Base-by-base conservation (phyloP, 805 yeast species). In the Zygotorulaspora sp. region DNA sequence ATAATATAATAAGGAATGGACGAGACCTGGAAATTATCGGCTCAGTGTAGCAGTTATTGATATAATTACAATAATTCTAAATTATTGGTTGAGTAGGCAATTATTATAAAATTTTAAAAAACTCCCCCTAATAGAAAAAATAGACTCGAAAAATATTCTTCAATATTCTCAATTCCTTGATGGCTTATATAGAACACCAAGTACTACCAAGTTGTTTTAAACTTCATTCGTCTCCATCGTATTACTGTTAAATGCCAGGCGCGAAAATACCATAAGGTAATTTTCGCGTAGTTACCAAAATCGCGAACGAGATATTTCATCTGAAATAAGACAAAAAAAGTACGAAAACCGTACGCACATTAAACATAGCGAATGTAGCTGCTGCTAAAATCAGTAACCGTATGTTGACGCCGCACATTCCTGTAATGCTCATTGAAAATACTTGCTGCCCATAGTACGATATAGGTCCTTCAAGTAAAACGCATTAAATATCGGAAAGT, bases 1-100 rank as follows among this genome's bases (percentile, higher is more conserved):
- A 25, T 9, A 28, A 13, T 25, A 28, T 31, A 14, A 20, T 35
- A 46, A 49, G 26, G 54, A 50, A 36, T 50, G 54, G 54, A 50
- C 54, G 54, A 50, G 54, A 50, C 54, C 50, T 28, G 32, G 35
- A 27, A 23, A 17, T 17, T 12, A 32, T 45, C 32, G 46, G 54
- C 54, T 50, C 54, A 42, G 24, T 36, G 32, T 15, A 26, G 22
- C 28, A 26, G 36, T 12, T 26, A 14, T 26, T 26, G 15, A 14
- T n/a, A n/a, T n/a, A n/a, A n/a, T n/a, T n/a, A n/a, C n/a, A n/a
- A n/a, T n/a, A n/a, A n/a, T n/a, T n/a, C n/a, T n/a, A n/a, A n/a
- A n/a, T n/a, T n/a, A n/a, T n/a, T n/a, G n/a, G n/a, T n/a, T n/a
- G n/a, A n/a, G n/a, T n/a, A n/a, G n/a, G n/a, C n/a, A n/a, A n/a